Evolutionary conservation across 768 basidiomycete species (phyloP), one percentile per base, ranked within the genome.

Genomic region (Auricularia cornea): DNA sequence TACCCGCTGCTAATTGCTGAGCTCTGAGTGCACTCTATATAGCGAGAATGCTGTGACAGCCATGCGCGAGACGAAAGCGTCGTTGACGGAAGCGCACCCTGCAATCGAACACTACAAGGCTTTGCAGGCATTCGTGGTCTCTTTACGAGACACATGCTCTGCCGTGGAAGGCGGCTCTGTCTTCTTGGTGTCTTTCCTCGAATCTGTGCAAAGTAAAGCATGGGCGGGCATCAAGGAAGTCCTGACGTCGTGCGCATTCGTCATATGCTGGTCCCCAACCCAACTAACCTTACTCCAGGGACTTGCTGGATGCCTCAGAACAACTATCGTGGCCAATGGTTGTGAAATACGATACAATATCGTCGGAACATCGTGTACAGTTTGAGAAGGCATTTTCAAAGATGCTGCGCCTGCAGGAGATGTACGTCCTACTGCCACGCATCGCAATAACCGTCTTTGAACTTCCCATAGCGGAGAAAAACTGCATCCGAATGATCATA

Each of bases 381-480:
- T 97, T 99, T 70, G 91, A 95, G 71, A 73, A 73, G 18, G 84
- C 90, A 0, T 97, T 96, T 72, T 72, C 78, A n/a, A 85, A 92
- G 69, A 72, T 97, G 28, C 78, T 95, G 26, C 79, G 75, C 61
- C 78, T 98, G 14, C 94, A 98, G 74, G 80, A 76, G 14, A 80
- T 91, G 96, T 94, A 65, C 65, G 93, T 77, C 35, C 18, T 31
- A 28, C 63, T 62, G 33, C 10, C 26, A 57, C 33, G 30, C 59
- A 60, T 57, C 59, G 38, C 63, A 38, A 54, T 18, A 16, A 3
- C 52, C 30, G 14, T 28, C 23, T 20, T 31, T 54, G 59, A 44
- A 28, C 35, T 68, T 44, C 31, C n/a, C 4, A 59, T 62, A 89
- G 89, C 35, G 86, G 84, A 14, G 77, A 83, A 61, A 76, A 79